Conservation (phyloP, 257 asterid species). For the Cordia subcordata region DNA sequence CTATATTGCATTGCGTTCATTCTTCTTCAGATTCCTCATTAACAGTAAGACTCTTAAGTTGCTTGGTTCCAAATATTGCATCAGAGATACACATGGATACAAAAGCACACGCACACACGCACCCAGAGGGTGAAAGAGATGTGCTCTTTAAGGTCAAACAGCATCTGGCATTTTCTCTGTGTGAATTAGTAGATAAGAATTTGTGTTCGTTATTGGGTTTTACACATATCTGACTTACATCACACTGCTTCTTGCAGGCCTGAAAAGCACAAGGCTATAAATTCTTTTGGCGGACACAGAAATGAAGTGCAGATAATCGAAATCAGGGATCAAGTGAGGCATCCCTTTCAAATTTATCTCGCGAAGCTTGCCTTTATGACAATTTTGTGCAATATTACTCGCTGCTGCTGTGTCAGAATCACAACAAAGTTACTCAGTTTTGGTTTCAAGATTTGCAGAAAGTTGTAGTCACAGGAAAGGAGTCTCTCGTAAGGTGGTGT, state of each 20-base stretch:
- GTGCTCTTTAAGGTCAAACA: too few relatives aligned
- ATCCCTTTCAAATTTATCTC: conserved; percentile 22
- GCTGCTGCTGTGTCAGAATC: conserved; percentile 11
- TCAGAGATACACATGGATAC: neutral
- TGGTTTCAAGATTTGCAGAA: conserved; percentile 10
- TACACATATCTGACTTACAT: neutral
- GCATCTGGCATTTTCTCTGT: too few relatives aligned
- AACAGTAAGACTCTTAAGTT: conserved; percentile 36
- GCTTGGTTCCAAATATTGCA: neutral
- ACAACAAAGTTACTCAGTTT: conserved; percentile 12
- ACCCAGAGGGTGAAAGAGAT: too few relatives aligned
- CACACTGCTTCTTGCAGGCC: conserved; percentile 7
- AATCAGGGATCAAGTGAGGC: conserved; percentile 10
- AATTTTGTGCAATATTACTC: conserved; percentile 30
- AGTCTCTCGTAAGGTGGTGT: conserved; percentile 12
- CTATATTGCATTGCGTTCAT: conserved; percentile 57
- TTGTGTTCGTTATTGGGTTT: too few relatives aligned
- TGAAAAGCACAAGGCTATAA: conserved; percentile 1
- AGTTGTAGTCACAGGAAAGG: neutral
- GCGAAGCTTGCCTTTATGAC: conserved; percentile 18
- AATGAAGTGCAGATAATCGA: conserved; percentile 13
- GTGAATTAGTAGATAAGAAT: too few relatives aligned
- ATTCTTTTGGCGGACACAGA: conserved; percentile 17
- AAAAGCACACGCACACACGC: too few relatives aligned
- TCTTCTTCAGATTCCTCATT: conserved; percentile 67